These are phyloP conservation scores for Wickerhamomyces subpelliculosus DNA, from an alignment of 805 yeast species.

Conservation along the genomic window DNA sequence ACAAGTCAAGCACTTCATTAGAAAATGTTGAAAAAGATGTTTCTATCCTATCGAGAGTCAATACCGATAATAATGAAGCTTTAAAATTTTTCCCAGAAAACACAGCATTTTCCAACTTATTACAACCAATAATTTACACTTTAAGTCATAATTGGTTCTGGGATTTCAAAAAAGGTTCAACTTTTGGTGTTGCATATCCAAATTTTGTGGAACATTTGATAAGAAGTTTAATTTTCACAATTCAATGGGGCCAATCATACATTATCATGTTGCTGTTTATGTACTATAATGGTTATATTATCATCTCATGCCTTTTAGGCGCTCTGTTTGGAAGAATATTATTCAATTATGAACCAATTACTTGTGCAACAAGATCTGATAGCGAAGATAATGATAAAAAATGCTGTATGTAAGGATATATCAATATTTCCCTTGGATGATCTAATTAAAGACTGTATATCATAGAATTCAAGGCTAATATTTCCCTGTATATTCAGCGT, in stretches of 20 bases:
- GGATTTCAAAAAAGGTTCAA: constrained; percentile 9
- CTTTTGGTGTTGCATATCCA: constrained; percentile 27
- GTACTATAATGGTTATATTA: constrained; percentile 68
- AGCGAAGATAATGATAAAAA: constrained; percentile 25
- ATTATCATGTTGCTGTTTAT: constrained; percentile 65
- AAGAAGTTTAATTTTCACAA: constrained; percentile 42
- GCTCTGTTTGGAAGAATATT: constrained; percentile 52
- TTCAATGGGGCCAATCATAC: constrained; percentile 60
- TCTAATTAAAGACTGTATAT: no score
- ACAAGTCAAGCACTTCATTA: not conserved
- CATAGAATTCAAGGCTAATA: no score
- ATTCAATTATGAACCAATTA: constrained; percentile 41
- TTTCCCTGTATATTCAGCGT: no score
- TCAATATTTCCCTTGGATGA: not conserved
- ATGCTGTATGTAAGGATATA: constrained; percentile 23
- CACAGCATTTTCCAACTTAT: constrained; percentile 5
- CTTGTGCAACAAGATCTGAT: constrained; percentile 19
- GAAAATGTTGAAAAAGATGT: constrained; percentile 3
- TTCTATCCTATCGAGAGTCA: constrained; percentile 1
- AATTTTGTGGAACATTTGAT: constrained; percentile 42
- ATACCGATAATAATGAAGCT: constrained; percentile 7
- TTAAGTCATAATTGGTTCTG: constrained; percentile 23
- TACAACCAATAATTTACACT: constrained; percentile 19
- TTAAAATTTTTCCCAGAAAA: constrained; percentile 11
- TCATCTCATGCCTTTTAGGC: constrained; percentile 56